Base-by-base conservation (phyloP, 768 basidiomycete species). In the Lactarius sp. region DNA sequence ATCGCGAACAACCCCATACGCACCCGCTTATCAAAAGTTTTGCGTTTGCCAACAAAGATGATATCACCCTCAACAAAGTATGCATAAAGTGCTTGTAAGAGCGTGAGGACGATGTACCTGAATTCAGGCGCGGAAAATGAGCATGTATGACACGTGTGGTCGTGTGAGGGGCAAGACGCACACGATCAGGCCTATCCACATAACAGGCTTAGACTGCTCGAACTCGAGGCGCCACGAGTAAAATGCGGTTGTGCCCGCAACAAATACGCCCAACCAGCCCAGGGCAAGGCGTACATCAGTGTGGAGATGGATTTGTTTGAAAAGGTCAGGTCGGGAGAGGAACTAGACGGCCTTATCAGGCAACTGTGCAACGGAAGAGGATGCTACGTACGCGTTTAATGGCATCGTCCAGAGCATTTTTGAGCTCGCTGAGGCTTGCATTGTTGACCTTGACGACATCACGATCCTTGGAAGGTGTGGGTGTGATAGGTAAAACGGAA, bases 151-250 rank as follows among this genome's bases (percentile, higher is more conserved):
- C 39, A 60, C 51, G 44, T 37, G 59, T 18, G 39, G 22, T 59
- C 61, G 52, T 57, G 59, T 64, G 59, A 55, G 60, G 47, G 27
- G 33, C 46, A 56, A 50, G 36, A 83, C 91, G 72, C 75, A 90
- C 92, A 85, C 62, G 60, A 87, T 83, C 69, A 97, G 82, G 2
- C 93, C 94, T 9, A 81, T 79, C 80, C 86, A 87, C 20, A 96
- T 84, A 37, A 83, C 84, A 12, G 84, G 81, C 76, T 97, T 96
- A 65, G 89, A 85, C 73, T 87, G 82, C 74, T 96, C 91, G 73
- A 96, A 98, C n/a, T 90, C 88, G 51, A 87, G 77, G 70, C 88
- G 87, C 75, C 87, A 93, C 39, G 92, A 91, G 70, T 96, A 96
- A 49, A 92, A 78, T 39, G 87, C 88, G 34, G 92, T 92, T 13